phyloP scores from a whole-genome alignment of 2,329 filamentous ascomycete genomes.

The Zymoseptoria tritici region DNA sequence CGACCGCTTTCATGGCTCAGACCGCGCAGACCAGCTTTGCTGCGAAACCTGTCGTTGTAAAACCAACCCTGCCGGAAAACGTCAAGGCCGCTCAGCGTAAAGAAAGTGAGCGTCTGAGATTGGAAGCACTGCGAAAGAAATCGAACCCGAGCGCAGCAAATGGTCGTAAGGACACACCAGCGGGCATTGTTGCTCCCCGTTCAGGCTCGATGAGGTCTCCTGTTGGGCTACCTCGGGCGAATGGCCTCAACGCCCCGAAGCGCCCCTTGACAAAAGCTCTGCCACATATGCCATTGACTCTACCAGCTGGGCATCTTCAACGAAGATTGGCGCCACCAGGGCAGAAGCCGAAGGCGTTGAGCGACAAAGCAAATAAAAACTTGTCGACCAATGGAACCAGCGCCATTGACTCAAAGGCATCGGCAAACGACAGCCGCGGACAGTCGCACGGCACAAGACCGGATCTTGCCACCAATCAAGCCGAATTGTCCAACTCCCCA shows the following conservation, averaged over 20 bases:
- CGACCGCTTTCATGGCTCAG: background rate
- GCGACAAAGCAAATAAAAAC: background rate
- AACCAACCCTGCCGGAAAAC: background rate
- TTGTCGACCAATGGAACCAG: background rate
- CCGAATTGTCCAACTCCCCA: background rate
- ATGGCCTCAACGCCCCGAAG: background rate
- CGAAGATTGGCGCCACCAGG: background rate
- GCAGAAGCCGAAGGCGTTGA: background rate
- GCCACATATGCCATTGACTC: background rate
- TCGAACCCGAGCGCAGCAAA: background rate
- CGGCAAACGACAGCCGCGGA: background rate
- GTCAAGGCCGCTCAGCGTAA: background rate
- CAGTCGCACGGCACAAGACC: background rate
- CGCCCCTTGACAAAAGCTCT: background rate
- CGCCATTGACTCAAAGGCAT: background rate
- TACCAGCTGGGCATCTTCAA: background rate
- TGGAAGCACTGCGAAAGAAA: background rate
- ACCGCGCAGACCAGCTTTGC: background rate
- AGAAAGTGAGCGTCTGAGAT: background rate
- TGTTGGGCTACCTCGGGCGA: background rate
- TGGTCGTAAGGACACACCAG: background rate
- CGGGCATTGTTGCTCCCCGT: background rate
- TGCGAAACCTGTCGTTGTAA: background rate
- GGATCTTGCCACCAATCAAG: background rate
- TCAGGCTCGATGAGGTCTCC: background rate